Evolutionary conservation across 805 yeast species (phyloP).

Genomic region (Lipomyces sp.): DNA sequence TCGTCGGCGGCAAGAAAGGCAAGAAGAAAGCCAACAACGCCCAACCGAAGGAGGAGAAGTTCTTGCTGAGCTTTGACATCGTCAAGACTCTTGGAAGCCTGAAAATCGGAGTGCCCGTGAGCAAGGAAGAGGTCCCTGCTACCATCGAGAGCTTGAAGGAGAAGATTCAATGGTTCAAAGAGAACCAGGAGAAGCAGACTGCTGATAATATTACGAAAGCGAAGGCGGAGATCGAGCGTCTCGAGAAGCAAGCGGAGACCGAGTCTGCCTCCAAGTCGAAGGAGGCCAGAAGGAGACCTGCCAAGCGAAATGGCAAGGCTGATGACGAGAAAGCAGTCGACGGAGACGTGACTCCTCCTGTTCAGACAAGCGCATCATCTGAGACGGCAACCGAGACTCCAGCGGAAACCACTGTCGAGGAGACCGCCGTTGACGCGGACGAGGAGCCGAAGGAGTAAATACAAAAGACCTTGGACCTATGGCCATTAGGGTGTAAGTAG

Average conservation of each 20-base stretch:
- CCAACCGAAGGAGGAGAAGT: constrained; percentile 40
- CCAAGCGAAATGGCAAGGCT: constrained; percentile 11
- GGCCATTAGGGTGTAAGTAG: neutral
- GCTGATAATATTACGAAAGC: constrained; percentile 71
- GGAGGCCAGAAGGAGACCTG: constrained; percentile 6
- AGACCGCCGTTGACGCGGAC: neutral
- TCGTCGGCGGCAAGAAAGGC: constrained; percentile 45
- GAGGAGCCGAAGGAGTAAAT: neutral
- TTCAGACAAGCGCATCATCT: too few relatives aligned
- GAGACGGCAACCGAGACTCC: constrained; percentile 2
- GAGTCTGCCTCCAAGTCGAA: constrained; percentile 23
- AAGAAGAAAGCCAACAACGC: constrained; percentile 31
- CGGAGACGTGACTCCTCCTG: too few relatives aligned
- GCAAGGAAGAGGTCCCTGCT: constrained; percentile 63
- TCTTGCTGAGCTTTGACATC: constrained; percentile 75
- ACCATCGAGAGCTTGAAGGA: constrained; percentile 66
- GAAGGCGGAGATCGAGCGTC: constrained; percentile 67
- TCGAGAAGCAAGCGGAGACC: constrained; percentile 48
- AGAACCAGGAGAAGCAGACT: constrained; percentile 78
- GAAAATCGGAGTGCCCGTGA: constrained; percentile 73
- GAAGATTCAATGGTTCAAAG: constrained; percentile 64
- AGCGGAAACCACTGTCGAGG: constrained; percentile 3
- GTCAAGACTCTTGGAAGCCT: constrained; percentile 74
- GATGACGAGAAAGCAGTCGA: constrained; percentile 1
- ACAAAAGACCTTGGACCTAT: neutral